phyloP scores from a whole-genome alignment of 768 basidiomycete species.

The Macrolepiota fuliginosa region DNA sequence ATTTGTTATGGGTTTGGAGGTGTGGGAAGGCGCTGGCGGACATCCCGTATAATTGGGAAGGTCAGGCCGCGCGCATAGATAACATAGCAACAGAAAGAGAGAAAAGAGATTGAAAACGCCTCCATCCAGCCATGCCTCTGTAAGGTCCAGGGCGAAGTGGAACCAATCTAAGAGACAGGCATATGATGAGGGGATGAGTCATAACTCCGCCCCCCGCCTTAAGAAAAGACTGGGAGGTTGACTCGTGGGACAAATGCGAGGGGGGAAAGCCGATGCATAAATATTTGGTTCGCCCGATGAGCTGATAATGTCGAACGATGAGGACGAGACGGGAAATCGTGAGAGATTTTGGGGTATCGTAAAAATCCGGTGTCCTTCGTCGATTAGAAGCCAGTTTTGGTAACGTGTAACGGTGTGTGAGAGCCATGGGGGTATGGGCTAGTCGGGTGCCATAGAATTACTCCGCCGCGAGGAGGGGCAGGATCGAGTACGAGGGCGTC shows the following conservation, averaged over 20 bases:
- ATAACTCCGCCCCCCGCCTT: constrained; percentile 3
- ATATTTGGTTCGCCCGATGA: constrained; percentile 4
- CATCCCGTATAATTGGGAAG: neutral
- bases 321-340: constrained; percentile 2
- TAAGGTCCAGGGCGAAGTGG: constrained; percentile 11
- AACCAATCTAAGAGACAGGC: constrained; percentile 8
- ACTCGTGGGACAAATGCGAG: constrained; percentile 1
- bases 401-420: neutral
- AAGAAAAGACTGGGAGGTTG: neutral
- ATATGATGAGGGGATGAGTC: neutral
- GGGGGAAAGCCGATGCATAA: neutral
- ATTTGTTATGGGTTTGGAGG: neutral
- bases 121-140: constrained; percentile 7
- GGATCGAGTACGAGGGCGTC: constrained; percentile 26
- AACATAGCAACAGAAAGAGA: constrained; percentile 1
- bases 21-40: neutral
- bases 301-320: neutral
- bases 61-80: neutral
- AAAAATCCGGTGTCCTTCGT: constrained; percentile 8
- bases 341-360: constrained; percentile 6
- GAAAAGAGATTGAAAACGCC: neutral
- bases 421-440: constrained; percentile 12
- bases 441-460: constrained; percentile 15
- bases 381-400: constrained; percentile 3
- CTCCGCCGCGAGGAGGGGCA: constrained; percentile 17